Conservation (phyloP, 2,329 filamentous ascomycete species). For the Cladophialophora psammophila region DNA sequence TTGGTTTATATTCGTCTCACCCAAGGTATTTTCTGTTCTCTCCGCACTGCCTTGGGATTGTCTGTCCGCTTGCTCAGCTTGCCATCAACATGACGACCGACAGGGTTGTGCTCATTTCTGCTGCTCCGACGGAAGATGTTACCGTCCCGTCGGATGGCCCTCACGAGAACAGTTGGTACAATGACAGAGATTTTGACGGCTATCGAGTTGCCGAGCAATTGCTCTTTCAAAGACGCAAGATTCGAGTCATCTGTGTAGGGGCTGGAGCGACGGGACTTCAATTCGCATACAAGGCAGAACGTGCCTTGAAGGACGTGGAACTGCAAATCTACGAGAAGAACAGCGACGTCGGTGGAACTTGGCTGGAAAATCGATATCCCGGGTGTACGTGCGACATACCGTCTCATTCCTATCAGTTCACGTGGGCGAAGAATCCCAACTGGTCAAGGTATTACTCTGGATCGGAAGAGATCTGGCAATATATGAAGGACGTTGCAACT, state of each 20-base stretch:
- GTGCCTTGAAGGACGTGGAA: conserved; percentile 36
- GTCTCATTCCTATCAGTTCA: conserved; percentile 64
- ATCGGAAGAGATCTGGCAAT: conserved; percentile 42
- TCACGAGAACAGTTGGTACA: conserved; percentile 35
- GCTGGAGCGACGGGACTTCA: conserved; percentile 46
- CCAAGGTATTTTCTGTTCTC: neutral
- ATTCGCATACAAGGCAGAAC: conserved; percentile 38
- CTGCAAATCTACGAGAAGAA: conserved; percentile 43
- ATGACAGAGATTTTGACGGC: conserved; percentile 35
- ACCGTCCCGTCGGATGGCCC: conserved; percentile 30
- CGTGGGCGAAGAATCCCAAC: conserved; percentile 54
- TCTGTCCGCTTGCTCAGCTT: neutral
- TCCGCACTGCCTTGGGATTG: neutral
- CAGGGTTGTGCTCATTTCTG: conserved; percentile 31
- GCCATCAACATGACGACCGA: conserved; percentile 22
- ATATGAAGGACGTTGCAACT: conserved; percentile 42
- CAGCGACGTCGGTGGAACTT: conserved; percentile 44
- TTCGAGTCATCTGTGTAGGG: conserved; percentile 38
- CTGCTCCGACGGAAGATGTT: conserved; percentile 32
- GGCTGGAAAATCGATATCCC: conserved; percentile 45
- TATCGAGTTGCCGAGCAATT: conserved; percentile 33
- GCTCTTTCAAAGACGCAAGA: conserved; percentile 27
- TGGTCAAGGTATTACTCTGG: conserved; percentile 41
- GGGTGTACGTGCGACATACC: conserved; percentile 47
- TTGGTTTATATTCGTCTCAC: neutral